These are phyloP conservation scores for Schoenoplectus triqueter DNA, from an alignment of 202 grass and related monocot species.

Conservation along the genomic window DNA sequence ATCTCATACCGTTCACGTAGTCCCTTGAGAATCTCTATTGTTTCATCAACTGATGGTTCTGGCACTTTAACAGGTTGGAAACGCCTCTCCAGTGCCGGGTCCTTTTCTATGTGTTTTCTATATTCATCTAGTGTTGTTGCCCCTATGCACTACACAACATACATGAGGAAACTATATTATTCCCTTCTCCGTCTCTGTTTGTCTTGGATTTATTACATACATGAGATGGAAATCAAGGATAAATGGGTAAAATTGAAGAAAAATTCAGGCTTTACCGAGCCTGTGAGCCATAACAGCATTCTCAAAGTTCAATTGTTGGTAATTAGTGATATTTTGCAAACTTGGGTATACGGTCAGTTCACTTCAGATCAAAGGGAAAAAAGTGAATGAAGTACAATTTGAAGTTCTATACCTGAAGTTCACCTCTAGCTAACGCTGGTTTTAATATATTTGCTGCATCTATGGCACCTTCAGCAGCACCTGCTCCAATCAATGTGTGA, in stretches of 20 bases:
- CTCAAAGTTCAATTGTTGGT: constrained; percentile 3
- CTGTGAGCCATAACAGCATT: too few species aligned
- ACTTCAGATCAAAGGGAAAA: background rate
- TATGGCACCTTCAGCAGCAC: constrained; percentile 79
- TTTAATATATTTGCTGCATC: constrained; percentile 89
- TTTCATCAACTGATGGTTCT: constrained; percentile 82
- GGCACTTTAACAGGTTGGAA: constrained; percentile 83
- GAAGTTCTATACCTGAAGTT: constrained; percentile 61
- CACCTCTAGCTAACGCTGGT: constrained; percentile 81
- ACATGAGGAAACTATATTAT: background rate
- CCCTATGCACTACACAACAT: constrained; percentile 70
- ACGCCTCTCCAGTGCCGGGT: constrained; percentile 79
- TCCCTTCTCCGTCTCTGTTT: background rate
- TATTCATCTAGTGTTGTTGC: constrained; percentile 91
- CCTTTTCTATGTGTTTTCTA: constrained; percentile 87
- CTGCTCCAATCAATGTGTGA: constrained; percentile 81
- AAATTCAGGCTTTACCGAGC: background rate
- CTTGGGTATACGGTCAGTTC: background rate
- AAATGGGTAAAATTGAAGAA: background rate
- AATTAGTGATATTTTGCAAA: constrained; percentile 6
- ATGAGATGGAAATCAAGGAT: background rate
- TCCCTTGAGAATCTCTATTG: constrained; percentile 81
- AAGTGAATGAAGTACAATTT: background rate
- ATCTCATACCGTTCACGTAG: constrained; percentile 82
- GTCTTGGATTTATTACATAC: background rate